phyloP scores from a whole-genome alignment of 2,329 filamentous ascomycete genomes.

The Pseudodiploospora longispora region DNA sequence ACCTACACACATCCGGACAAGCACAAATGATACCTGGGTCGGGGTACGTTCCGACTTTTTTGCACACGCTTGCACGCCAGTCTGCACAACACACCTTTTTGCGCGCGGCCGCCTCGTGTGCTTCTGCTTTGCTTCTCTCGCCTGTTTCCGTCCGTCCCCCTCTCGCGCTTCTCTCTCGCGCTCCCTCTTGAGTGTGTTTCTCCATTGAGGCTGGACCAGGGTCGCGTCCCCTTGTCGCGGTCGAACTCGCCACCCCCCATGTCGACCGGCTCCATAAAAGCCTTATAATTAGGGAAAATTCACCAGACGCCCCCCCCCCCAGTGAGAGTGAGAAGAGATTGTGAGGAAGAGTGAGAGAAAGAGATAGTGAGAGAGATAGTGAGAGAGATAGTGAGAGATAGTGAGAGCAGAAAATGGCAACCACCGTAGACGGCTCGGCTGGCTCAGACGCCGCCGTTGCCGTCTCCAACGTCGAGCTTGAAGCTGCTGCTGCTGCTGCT shows the following conservation, averaged over 20 bases:
- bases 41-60: not conserved
- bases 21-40: too few species aligned
- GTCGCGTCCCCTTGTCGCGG: constrained; percentile 18
- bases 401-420: constrained; percentile 11
- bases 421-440: constrained; percentile 19
- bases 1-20: too few species aligned
- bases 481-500: constrained; percentile 12
- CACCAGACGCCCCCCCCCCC: not conserved
- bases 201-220: constrained; percentile 11
- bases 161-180: constrained; percentile 19
- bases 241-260: constrained; percentile 14
- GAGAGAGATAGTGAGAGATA: too few species aligned
- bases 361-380: too few species aligned
- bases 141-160: constrained; percentile 13
- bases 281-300: constrained; percentile 24
- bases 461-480: constrained; percentile 10
- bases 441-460: constrained; percentile 11
- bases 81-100: constrained; percentile 6
- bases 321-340: too few species aligned
- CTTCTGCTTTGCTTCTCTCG: constrained; percentile 6
- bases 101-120: too few species aligned
- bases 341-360: too few species aligned
- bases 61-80: not conserved
- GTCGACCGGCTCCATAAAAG: constrained; percentile 29
- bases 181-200: too few species aligned